A percentile compares a stretch with the other conserved stretches of the same genome.
Evolutionary conservation across 257 asterid species (phyloP).

Genomic region (Knoxia roxburghii): DNA sequence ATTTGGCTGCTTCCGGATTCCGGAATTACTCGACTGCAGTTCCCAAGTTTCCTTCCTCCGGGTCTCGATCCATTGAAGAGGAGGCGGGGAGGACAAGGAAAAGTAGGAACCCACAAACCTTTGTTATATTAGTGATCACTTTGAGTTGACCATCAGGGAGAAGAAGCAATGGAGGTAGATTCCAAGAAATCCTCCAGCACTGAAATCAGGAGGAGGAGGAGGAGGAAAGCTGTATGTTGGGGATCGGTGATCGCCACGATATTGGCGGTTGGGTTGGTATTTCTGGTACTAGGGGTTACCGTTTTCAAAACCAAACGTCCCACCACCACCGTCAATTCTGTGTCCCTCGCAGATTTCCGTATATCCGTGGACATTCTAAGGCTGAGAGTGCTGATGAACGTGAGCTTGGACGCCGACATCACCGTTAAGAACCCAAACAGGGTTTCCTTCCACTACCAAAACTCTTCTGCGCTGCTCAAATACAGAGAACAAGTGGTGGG

Average conservation of each 20-base stretch:
- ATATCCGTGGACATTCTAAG: slow-evolving; percentile 32
- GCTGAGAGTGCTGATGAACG: slow-evolving; percentile 40
- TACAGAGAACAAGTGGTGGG: slow-evolving; percentile 61
- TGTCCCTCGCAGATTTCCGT: slow-evolving; percentile 38
- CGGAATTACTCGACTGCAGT: too few relatives aligned
- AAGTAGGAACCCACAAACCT: too few relatives aligned
- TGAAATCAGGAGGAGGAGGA: not conserved
- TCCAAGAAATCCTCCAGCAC: not conserved
- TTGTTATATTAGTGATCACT: too few relatives aligned
- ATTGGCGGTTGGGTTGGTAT: slow-evolving; percentile 33
- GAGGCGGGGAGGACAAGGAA: too few relatives aligned
- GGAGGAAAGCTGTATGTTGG: slow-evolving; percentile 32
- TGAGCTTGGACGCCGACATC: slow-evolving; percentile 38
- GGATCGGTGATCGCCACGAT: slow-evolving; percentile 22
- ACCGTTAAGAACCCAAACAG: slow-evolving; percentile 56
- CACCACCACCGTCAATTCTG: slow-evolving; percentile 37
- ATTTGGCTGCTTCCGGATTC: too few relatives aligned
- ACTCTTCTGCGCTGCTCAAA: slow-evolving; percentile 39
- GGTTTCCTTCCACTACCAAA: slow-evolving; percentile 53
- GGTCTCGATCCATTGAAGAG: too few relatives aligned
- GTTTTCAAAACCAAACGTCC: slow-evolving; percentile 70
- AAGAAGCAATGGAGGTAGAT: slow-evolving; percentile 1
- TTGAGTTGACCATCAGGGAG: too few relatives aligned
- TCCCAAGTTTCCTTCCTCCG: too few relatives aligned
- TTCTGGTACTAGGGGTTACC: slow-evolving; percentile 60